Evolutionary conservation across 805 yeast genomes (phyloP).

Genomic region (Kuraishia capsulata): DNA sequence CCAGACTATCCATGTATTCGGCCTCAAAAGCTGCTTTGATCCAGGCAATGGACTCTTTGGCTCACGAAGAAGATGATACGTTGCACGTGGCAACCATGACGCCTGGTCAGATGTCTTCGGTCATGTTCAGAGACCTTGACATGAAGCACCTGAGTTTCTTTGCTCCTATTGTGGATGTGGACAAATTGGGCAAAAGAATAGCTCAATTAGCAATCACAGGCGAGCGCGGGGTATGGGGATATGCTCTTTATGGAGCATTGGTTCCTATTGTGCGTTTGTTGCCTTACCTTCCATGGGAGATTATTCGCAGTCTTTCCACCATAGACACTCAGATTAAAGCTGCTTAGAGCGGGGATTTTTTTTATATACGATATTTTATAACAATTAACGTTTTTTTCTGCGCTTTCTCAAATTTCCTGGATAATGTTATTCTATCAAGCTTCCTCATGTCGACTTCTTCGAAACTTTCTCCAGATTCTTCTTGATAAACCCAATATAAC

Average conservation of each 20-base stretch:
- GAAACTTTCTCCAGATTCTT: slow-evolving; percentile 7
- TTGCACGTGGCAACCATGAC: slow-evolving; percentile 28
- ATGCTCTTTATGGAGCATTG: slow-evolving; percentile 38
- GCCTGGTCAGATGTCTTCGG: slow-evolving; percentile 43
- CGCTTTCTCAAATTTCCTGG: background rate
- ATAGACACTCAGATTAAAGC: slow-evolving; percentile 17
- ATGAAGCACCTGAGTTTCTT: slow-evolving; percentile 28
- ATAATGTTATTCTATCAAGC: background rate
- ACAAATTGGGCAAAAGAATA: slow-evolving; percentile 26
- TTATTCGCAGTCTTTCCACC: slow-evolving; percentile 15
- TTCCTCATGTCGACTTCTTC: background rate
- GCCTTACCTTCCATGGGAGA: slow-evolving; percentile 29
- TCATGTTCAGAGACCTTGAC: slow-evolving; percentile 38
- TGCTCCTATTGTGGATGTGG: slow-evolving; percentile 37
- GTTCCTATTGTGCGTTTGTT: slow-evolving; percentile 31
- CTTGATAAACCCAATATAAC: slow-evolving; percentile 18
- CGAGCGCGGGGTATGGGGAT: slow-evolving; percentile 29
- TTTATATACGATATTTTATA: background rate
- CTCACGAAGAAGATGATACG: slow-evolving; percentile 23
- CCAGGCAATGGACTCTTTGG: slow-evolving; percentile 34
- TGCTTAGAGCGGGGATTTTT: background rate
- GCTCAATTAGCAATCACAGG: slow-evolving; percentile 25
- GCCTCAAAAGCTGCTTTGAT: slow-evolving; percentile 38
- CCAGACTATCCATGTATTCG: slow-evolving; percentile 35
- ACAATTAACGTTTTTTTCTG: background rate